Conservation (phyloP, 257 asterid genomes). For the Handroanthus guayacan region DNA sequence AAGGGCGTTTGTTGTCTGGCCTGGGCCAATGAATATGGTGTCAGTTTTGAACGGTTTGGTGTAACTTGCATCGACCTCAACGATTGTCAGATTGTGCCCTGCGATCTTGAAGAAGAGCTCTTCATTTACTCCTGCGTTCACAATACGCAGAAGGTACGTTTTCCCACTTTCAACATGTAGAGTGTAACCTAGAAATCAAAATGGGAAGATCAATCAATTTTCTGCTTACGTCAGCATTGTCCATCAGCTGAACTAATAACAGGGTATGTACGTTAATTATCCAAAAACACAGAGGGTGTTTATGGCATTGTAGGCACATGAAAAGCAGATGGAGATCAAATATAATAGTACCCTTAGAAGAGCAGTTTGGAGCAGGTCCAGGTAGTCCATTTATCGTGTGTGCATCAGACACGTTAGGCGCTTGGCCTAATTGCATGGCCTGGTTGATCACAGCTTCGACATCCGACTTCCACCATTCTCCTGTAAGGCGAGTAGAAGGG, state of each 20-base stretch:
- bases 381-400: conserved; percentile 77
- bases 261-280: too few relatives aligned
- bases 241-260: too few relatives aligned
- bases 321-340: too few relatives aligned
- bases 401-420: conserved; percentile 82
- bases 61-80: conserved; percentile 77
- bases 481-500: conserved; percentile 44
- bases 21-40: conserved; percentile 75
- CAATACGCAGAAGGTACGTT: conserved; percentile 67
- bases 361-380: conserved; percentile 70
- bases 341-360: conserved; percentile 57
- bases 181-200: conserved; percentile 49
- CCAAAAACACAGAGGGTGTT: too few relatives aligned
- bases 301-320: too few relatives aligned
- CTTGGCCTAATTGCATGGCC: conserved; percentile 59
- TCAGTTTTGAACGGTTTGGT: conserved; percentile 71
- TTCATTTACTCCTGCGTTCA: conserved; percentile 71
- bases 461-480: conserved; percentile 93
- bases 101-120: conserved; percentile 80
- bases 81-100: conserved; percentile 58
- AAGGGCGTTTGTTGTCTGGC: conserved; percentile 73
- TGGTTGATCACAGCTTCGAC: conserved; percentile 65
- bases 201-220: not conserved
- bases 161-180: conserved; percentile 69
- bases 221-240: not conserved